Percentiles rank a stretch among this genome's conserved stretches.
Evolutionary conservation across 768 basidiomycete species (phyloP).

Genomic region (Boletus pseudopeckii): DNA sequence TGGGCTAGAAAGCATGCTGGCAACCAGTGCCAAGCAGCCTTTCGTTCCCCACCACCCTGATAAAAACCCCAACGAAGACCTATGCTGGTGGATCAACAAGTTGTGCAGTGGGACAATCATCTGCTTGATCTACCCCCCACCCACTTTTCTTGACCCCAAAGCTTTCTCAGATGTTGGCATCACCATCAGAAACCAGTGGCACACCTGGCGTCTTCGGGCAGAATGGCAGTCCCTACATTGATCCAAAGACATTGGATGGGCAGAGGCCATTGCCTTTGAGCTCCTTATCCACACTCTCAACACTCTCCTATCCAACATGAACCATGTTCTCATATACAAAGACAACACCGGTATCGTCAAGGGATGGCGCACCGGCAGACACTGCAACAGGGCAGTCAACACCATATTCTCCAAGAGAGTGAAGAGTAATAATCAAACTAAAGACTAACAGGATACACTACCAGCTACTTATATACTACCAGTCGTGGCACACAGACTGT

Average conservation of each 20-base stretch:
- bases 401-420: too few relatives aligned
- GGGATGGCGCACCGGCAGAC: neutral
- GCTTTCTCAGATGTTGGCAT: neutral
- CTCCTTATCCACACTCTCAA: neutral
- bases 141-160: neutral
- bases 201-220: accelerated
- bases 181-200: neutral
- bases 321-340: neutral
- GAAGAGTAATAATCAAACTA: too few relatives aligned
- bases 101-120: accelerated
- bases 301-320: accelerated
- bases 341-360: neutral
- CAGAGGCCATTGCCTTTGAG: neutral
- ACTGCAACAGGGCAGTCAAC: neutral
- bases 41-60: neutral
- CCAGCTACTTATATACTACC: too few relatives aligned
- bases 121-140: neutral
- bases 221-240: neutral
- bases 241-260: neutral
- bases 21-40: neutral
- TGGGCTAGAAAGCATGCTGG: neutral
- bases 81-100: neutral
- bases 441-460: neutral
- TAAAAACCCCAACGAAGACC: neutral
- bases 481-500: too few relatives aligned